Evolutionary conservation across 176 grass and related monocot genomes (phyloP).

Genomic region (Raddia distichophylla): DNA sequence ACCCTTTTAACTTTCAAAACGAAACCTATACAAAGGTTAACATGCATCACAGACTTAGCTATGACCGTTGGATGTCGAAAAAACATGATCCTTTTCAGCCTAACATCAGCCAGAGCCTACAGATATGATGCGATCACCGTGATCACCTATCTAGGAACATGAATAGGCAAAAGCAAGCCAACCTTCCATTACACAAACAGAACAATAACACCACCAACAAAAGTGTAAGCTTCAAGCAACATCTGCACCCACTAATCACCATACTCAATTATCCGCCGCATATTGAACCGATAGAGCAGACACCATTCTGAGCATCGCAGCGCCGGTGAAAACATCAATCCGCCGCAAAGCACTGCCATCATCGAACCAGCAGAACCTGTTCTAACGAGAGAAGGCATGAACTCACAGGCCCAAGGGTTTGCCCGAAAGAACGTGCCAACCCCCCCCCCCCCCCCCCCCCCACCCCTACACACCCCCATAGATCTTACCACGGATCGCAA

Average conservation of each 20-base stretch:
- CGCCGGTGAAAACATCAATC: not conserved
- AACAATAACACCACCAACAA: not conserved
- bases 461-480: not conserved
- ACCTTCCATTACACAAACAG: not conserved
- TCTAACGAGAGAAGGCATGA: not conserved
- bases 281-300: not conserved
- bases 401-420: not conserved
- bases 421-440: not conserved
- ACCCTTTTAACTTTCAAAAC: not conserved
- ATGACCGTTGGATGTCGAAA: not conserved
- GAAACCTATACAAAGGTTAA: constrained; percentile 17
- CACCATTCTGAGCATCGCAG: not conserved
- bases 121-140: not conserved
- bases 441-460: too few species aligned
- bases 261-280: not conserved
- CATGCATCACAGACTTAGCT: constrained; percentile 4
- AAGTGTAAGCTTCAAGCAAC: not conserved
- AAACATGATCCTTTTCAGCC: not conserved
- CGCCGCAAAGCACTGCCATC: not conserved
- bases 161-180: not conserved
- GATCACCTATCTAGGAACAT: not conserved
- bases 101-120: not conserved
- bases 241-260: not conserved
- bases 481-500: not conserved
- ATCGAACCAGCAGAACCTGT: not conserved